These are phyloP conservation scores for Colletotrichum shisoi DNA, from an alignment of 2,329 filamentous ascomycete genomes.

Conservation along the genomic window DNA sequence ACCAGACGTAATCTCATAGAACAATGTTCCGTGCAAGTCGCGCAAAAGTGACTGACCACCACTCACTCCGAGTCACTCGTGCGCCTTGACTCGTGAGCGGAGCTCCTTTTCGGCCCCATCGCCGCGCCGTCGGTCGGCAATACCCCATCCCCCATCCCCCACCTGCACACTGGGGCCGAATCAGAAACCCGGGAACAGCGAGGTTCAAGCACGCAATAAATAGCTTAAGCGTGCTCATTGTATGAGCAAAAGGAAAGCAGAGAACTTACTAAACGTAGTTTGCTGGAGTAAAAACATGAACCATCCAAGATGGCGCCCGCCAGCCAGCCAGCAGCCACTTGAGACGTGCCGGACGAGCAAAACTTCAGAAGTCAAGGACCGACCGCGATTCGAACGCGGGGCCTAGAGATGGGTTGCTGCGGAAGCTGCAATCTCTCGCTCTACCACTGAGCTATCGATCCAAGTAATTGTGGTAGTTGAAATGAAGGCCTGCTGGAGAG, in stretches of 20 bases:
- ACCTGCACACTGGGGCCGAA: conserved; percentile 19
- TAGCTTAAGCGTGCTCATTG: not conserved
- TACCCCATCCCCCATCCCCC: conserved; percentile 5
- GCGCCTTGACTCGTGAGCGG: not conserved
- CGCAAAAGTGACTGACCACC: not conserved
- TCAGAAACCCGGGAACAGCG: not conserved
- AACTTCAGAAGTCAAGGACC: conserved; percentile 31
- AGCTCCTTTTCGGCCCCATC: conserved; percentile 25
- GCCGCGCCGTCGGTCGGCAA: conserved; percentile 21
- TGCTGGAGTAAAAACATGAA: not conserved
- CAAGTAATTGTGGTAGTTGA: conserved; percentile 1
- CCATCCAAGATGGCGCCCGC: too few relatives aligned
- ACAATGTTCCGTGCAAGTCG: not conserved
- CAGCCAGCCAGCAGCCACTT: not conserved
- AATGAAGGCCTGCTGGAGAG: rapidly evolving
- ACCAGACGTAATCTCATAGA: not conserved
- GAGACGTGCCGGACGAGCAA: not conserved
- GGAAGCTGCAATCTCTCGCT: conserved; percentile 38
- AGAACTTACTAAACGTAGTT: not conserved
- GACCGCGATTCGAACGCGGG: conserved; percentile 40
- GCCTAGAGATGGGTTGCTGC: conserved; percentile 32
- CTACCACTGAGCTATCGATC: conserved; percentile 40
- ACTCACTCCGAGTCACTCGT: not conserved
- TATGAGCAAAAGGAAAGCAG: not conserved
- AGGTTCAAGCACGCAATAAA: conserved; percentile 5